Percentiles rank a stretch among this genome's conserved stretches.
These are phyloP conservation scores for Trichosporon asahii DNA, from an alignment of 1,284 basidiomycete species.

Conservation along the genomic window DNA sequence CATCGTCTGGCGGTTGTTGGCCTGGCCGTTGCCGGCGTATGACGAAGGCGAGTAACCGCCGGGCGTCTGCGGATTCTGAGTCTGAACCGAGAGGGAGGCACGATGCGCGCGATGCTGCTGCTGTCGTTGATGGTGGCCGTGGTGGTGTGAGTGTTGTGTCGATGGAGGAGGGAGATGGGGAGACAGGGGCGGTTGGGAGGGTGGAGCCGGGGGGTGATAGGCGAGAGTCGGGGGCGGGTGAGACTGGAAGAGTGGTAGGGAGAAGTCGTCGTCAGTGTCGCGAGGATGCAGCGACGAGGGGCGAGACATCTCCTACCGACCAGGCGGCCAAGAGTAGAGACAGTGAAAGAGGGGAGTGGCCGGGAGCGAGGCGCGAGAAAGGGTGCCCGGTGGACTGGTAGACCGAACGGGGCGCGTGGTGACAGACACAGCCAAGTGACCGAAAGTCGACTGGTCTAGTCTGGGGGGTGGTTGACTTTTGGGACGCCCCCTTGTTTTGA, in stretches of 20 bases:
- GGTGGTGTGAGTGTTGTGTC: slow-evolving; percentile 15
- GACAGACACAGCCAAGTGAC: slow-evolving; percentile 1
- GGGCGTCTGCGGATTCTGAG: slow-evolving; percentile 19
- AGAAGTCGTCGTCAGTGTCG: slow-evolving; percentile 29
- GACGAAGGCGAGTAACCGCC: slow-evolving; percentile 15
- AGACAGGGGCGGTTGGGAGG: slow-evolving; percentile 21
- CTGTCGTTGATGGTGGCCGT: slow-evolving; percentile 9
- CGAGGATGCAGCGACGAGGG: slow-evolving; percentile 40
- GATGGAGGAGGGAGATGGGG: slow-evolving; percentile 17
- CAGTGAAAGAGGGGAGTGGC: not conserved
- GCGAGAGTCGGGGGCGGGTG: slow-evolving; percentile 20
- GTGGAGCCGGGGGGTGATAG: slow-evolving; percentile 14
- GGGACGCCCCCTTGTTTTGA: not conserved
- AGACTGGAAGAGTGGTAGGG: slow-evolving; percentile 40
- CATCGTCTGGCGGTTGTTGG: slow-evolving; percentile 23
- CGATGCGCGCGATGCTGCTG: slow-evolving; percentile 9
- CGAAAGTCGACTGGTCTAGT: not conserved
- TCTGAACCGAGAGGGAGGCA: not conserved
- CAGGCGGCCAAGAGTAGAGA: not conserved
- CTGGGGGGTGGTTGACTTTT: not conserved
- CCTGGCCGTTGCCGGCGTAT: slow-evolving; percentile 6
- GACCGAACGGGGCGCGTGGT: not conserved
- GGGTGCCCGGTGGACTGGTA: not conserved
- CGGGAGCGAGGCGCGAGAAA: not conserved
- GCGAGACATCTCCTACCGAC: slow-evolving; percentile 34